Evolutionary conservation across 75 land plant genomes (phyloP).

Genomic region (Cupressus sempervirens): DNA sequence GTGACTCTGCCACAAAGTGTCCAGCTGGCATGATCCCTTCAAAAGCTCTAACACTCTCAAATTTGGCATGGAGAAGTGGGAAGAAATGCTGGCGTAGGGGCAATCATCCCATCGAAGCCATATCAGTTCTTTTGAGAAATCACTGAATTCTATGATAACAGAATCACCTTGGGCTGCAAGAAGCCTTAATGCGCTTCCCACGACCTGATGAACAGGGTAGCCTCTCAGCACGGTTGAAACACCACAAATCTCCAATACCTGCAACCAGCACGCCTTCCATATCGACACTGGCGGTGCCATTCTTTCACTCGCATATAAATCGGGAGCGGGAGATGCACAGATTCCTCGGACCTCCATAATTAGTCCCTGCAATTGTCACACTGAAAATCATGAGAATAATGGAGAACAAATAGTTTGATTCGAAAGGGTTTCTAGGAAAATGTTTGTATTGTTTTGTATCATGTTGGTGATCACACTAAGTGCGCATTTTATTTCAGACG

Average conservation of each 20-base stretch:
- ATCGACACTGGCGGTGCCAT: neutral
- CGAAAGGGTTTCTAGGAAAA: neutral
- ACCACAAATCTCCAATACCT: neutral
- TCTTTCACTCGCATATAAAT: neutral
- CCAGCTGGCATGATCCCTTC: neutral
- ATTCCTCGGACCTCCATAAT: neutral
- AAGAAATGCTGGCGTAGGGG: neutral
- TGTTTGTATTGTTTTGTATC: no score
- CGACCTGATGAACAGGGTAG: no score
- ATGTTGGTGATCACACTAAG: no score
- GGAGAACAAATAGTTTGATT: neutral
- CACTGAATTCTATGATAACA: no score
- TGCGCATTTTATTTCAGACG: no score
- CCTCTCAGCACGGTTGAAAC: no score
- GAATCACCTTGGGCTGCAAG: no score
- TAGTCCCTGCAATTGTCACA: neutral
- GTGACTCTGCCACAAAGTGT: neutral
- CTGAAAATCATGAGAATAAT: neutral
- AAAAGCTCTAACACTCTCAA: neutral
- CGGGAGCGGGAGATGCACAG: neutral
- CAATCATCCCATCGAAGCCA: neutral
- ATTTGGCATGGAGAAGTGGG: neutral
- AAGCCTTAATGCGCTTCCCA: no score
- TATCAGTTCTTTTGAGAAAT: no score
- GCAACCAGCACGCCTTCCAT: neutral